These are phyloP conservation scores for Leucocoprinus sp. DNA, from an alignment of 768 basidiomycete genomes.

Conservation along the genomic window DNA sequence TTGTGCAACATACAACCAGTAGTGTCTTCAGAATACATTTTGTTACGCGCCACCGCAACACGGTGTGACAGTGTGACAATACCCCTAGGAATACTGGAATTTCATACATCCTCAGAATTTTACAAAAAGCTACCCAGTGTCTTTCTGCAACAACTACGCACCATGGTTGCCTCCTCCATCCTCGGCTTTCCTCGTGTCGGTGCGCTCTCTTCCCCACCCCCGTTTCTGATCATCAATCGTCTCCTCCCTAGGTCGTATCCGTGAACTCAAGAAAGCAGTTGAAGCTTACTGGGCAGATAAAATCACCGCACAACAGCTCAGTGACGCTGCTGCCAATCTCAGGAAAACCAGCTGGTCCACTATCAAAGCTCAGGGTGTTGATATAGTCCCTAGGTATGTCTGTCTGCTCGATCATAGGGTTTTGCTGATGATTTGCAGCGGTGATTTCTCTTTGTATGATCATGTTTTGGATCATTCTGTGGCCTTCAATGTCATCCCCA, in stretches of 20 bases:
- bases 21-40: no score
- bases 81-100: no score
- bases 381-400: slow-evolving; percentile 82
- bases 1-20: no score
- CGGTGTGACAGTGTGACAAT: no score
- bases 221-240: slow-evolving; percentile 6
- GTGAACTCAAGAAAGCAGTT: slow-evolving; percentile 96
- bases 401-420: slow-evolving; percentile 15
- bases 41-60: no score
- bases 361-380: slow-evolving; percentile 80
- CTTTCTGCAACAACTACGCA: no score
- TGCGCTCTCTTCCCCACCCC: slow-evolving; percentile 19
- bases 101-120: no score
- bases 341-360: slow-evolving; percentile 83
- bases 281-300: slow-evolving; percentile 98
- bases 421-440: slow-evolving; percentile 40
- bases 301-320: slow-evolving; percentile 78
- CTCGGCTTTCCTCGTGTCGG: slow-evolving; percentile 93
- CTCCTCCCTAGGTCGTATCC: slow-evolving; percentile 63
- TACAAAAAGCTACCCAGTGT: no score
- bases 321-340: slow-evolving; percentile 79
- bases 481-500: slow-evolving; percentile 94
- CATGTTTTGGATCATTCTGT: slow-evolving; percentile 97
- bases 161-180: slow-evolving; percentile 81
- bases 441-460: slow-evolving; percentile 98